A percentile compares a stretch with the other conserved stretches of the same genome.
Conservation (phyloP, 495 filamentous ascomycete species). For the Tuber calosporum region DNA sequence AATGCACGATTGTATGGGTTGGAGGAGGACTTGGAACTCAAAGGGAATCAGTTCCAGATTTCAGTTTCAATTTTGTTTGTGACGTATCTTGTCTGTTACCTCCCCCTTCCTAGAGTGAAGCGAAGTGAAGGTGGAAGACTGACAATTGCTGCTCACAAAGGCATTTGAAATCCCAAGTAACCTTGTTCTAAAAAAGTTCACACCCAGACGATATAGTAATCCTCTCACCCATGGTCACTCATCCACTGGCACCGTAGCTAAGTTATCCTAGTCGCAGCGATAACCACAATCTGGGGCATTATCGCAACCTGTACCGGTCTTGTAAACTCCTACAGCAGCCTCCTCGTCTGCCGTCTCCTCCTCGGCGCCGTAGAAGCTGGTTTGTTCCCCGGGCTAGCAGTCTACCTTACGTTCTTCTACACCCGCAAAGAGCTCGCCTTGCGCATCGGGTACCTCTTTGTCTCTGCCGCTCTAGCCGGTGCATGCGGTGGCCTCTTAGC, state of each 20-base stretch:
- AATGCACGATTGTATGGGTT: conserved; percentile 64
- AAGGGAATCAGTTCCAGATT: conserved; percentile 60
- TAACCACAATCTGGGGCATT: conserved; percentile 61
- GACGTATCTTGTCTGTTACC: conserved; percentile 53
- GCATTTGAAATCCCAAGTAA: conserved; percentile 60
- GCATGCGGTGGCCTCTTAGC: conserved; percentile 70
- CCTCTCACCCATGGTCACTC: neutral
- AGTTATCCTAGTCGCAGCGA: conserved; percentile 50
- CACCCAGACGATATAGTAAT: conserved; percentile 55
- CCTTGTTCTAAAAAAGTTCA: conserved; percentile 57
- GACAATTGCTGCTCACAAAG: neutral
- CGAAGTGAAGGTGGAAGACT: neutral
- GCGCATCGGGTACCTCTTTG: conserved; percentile 68
- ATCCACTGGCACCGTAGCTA: conserved; percentile 4
- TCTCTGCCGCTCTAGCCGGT: conserved; percentile 66
- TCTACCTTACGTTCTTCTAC: conserved; percentile 72
- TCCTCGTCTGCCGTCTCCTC: conserved; percentile 55
- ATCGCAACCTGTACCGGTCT: conserved; percentile 64
- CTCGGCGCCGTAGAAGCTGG: conserved; percentile 60
- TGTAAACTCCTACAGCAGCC: conserved; percentile 51
- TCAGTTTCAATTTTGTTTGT: conserved; percentile 68
- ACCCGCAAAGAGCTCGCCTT: conserved; percentile 65
- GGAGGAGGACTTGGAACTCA: conserved; percentile 58
- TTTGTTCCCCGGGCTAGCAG: conserved; percentile 62
- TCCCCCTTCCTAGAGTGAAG: neutral